Evolutionary conservation across 495 filamentous ascomycete genomes (phyloP), one percentile per base, ranked within the genome.

Genomic region (Trichoderma reesei): DNA sequence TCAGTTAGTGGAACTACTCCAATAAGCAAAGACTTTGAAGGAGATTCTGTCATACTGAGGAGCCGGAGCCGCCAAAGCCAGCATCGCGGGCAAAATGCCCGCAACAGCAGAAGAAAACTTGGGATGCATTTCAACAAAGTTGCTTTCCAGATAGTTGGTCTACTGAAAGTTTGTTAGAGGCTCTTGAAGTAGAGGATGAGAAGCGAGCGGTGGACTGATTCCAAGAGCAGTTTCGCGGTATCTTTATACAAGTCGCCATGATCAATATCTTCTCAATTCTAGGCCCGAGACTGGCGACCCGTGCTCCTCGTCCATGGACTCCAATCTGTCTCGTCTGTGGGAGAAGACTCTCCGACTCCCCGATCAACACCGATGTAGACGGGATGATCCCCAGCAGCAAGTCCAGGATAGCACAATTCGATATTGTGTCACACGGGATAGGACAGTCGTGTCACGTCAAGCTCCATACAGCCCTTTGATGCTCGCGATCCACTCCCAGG

Each of bases 101-200:
- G 51, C 26, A 56, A 56, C 11, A 7, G 51, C 31, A 56, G 51
- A 31, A 56, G 51, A 56, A 56, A 56, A 20, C 51, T 56, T 56
- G 7, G 51, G 9, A 5, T 56, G 51, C 51, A 56, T 56, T 14
- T 31, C 34, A 26, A 34, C 9, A 33, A 34, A 6, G 2, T 31
- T 14, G 51, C 8, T 56, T 11, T 33, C 18, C 10, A 6, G 18
- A 34, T n/a, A 14, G 26, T 10, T 34, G 14, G 20, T 56, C 9
- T 56, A 20, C 34, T 26, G 11, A 14, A 3, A 13, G 26, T 56
- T 26, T 56, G 51, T 18, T 18, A 20, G 44, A 48, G 18, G 44
- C 51, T 56, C 8, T 1, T 34, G 51, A 56, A 33, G 26, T 10
- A 34, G 42, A 46, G 42, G 42, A 46, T 46, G 42, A 46, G 2